Evolutionary conservation across 2,329 filamentous ascomycete species (phyloP).

Genomic region (Penicillium sp.): DNA sequence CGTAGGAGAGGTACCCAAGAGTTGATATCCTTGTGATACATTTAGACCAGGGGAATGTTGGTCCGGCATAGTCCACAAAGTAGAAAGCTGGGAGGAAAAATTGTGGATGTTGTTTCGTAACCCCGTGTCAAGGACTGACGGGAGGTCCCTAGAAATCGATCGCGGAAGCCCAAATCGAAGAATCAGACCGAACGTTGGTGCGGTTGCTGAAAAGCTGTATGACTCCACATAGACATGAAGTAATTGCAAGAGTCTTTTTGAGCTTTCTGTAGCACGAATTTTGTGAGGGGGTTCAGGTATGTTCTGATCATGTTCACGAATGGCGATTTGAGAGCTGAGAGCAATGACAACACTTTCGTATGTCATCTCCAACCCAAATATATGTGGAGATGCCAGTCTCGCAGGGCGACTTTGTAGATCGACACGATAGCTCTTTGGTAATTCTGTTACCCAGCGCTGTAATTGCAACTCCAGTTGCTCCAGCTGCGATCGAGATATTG

Average conservation of each 20-base stretch:
- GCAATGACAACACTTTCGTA: slow-evolving; percentile 24
- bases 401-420: slow-evolving; percentile 21
- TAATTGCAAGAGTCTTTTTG: slow-evolving; percentile 29
- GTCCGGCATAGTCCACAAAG: slow-evolving; percentile 22
- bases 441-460: slow-evolving; percentile 26
- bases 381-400: slow-evolving; percentile 25
- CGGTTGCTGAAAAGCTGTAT: slow-evolving; percentile 34
- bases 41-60: background rate
- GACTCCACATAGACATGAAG: slow-evolving; percentile 35
- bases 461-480: slow-evolving; percentile 26
- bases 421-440: slow-evolving; percentile 27
- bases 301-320: slow-evolving; percentile 19
- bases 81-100: slow-evolving; percentile 24
- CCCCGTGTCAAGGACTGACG: slow-evolving; percentile 21
- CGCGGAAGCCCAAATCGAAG: slow-evolving; percentile 28
- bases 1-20: slow-evolving; percentile 1
- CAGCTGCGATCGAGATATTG: slow-evolving; percentile 20
- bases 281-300: slow-evolving; percentile 16
- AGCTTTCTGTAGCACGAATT: slow-evolving; percentile 29
- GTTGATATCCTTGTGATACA: background rate
- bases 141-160: slow-evolving; percentile 1
- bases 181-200: slow-evolving; percentile 37
- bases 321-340: slow-evolving; percentile 22
- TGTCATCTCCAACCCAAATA: slow-evolving; percentile 30
- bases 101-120: slow-evolving; percentile 24